phyloP scores from a whole-genome alignment of 768 basidiomycete genomes.

The Auriscalpium orientale region DNA sequence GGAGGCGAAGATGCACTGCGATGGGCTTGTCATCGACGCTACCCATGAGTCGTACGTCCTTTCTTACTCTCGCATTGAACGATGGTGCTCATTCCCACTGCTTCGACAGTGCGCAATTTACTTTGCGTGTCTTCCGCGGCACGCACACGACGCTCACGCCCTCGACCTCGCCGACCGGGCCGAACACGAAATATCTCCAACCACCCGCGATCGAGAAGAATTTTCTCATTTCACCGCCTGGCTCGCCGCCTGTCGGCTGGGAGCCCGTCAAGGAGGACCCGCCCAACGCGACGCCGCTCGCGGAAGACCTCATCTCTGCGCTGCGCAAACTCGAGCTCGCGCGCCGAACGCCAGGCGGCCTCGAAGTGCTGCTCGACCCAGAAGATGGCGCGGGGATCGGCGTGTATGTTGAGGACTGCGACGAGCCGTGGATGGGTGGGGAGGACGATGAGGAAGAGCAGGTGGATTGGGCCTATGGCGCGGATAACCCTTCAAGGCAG shows the following conservation, averaged over 20 bases:
- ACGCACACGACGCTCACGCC: slow-evolving; percentile 58
- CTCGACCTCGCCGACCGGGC: slow-evolving; percentile 19
- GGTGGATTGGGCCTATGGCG: slow-evolving; percentile 55
- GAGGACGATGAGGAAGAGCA: slow-evolving; percentile 6
- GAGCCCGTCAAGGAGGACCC: slow-evolving; percentile 86
- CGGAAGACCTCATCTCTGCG: slow-evolving; percentile 81
- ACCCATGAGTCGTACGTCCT: slow-evolving; percentile 40
- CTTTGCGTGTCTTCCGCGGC: slow-evolving; percentile 65
- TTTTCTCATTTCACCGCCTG: slow-evolving; percentile 96
- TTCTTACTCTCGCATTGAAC: not conserved
- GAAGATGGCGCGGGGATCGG: slow-evolving; percentile 65
- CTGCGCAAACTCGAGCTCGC: slow-evolving; percentile 57
- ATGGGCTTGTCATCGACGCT: slow-evolving; percentile 54
- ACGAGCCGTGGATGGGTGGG: slow-evolving; percentile 18
- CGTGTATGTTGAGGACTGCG: slow-evolving; percentile 74
- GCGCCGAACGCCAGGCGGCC: slow-evolving; percentile 25
- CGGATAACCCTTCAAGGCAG: slow-evolving; percentile 36
- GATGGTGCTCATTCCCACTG: not conserved
- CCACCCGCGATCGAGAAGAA: slow-evolving; percentile 85
- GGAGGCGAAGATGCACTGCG: slow-evolving; percentile 55
- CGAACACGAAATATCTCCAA: slow-evolving; percentile 44
- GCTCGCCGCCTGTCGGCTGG: slow-evolving; percentile 97
- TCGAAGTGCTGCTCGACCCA: slow-evolving; percentile 60
- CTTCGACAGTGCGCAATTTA: slow-evolving; percentile 36
- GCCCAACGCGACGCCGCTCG: slow-evolving; percentile 76